Evolutionary conservation across 164 flowering plant species (phyloP).

Genomic region (Stephania cephalantha): DNA sequence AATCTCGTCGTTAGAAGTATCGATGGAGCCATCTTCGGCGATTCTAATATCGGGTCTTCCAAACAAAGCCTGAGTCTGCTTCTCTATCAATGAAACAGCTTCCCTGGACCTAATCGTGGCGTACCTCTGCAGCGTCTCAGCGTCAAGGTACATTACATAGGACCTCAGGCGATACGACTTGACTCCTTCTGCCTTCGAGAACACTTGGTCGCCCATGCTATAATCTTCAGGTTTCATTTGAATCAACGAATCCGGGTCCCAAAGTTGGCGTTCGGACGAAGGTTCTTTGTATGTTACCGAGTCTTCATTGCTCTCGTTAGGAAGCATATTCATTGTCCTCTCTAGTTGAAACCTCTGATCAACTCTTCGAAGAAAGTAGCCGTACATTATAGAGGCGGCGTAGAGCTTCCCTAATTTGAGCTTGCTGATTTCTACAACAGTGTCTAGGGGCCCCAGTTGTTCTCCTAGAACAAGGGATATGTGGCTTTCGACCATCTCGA

Average conservation of each 20-base stretch:
- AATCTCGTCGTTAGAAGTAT: constrained; percentile 59
- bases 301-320: constrained; percentile 37
- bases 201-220: constrained; percentile 19
- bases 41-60: constrained; percentile 79
- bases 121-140: constrained; percentile 79
- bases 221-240: constrained; percentile 37
- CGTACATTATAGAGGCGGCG: constrained; percentile 96
- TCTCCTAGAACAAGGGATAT: constrained; percentile 75
- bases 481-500: constrained; percentile 87
- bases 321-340: constrained; percentile 69
- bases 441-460: constrained; percentile 63
- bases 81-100: constrained; percentile 78
- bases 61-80: constrained; percentile 88
- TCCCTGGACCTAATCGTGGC: constrained; percentile 83
- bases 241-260: constrained; percentile 72
- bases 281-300: constrained; percentile 29
- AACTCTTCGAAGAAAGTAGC: constrained; percentile 86
- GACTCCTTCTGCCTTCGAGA: constrained; percentile 26
- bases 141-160: constrained; percentile 85
- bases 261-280: constrained; percentile 34
- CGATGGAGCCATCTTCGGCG: constrained; percentile 57
- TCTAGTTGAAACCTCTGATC: constrained; percentile 85
- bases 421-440: constrained; percentile 65
- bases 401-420: constrained; percentile 90
- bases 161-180: constrained; percentile 54